Evolutionary conservation across 768 basidiomycete genomes (phyloP).

Genomic region (Trametes punicea): DNA sequence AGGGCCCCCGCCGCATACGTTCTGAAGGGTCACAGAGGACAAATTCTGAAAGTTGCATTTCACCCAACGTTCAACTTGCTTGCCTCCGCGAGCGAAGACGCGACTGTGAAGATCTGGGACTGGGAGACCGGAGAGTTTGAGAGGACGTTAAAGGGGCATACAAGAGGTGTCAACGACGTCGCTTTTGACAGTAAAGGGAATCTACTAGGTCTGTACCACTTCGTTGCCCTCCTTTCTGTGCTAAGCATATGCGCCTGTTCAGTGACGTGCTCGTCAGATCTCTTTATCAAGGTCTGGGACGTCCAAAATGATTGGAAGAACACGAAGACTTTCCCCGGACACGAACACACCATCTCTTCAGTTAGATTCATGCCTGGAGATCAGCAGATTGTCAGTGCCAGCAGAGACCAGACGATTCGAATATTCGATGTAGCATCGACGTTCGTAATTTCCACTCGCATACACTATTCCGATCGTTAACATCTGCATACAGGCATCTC

Average conservation of each 20-base stretch:
- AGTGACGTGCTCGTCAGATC: constrained; percentile 58
- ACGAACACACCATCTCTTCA: constrained; percentile 56
- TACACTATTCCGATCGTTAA: neutral
- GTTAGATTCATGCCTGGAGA: constrained; percentile 53
- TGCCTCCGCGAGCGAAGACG: constrained; percentile 53
- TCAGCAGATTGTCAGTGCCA: constrained; percentile 49
- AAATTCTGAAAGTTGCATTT: constrained; percentile 42
- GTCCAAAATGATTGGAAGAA: constrained; percentile 54
- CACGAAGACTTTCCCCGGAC: constrained; percentile 51
- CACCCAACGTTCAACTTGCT: constrained; percentile 52
- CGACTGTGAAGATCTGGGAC: constrained; percentile 58
- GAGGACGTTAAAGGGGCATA: constrained; percentile 57
- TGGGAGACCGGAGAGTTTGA: constrained; percentile 63
- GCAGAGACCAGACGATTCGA: constrained; percentile 51
- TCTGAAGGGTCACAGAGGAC: constrained; percentile 47
- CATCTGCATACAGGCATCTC: constrained; percentile 40
- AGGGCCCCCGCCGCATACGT: constrained; percentile 79
- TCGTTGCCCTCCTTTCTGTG: constrained; percentile 52
- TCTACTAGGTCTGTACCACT: constrained; percentile 50
- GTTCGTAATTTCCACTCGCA: constrained; percentile 28
- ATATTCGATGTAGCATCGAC: constrained; percentile 56
- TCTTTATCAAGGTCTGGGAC: constrained; percentile 59
- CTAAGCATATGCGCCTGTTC: constrained; percentile 27
- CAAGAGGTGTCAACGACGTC: constrained; percentile 53
- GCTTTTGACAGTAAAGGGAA: constrained; percentile 54